Percentiles rank a stretch among this genome's conserved stretches.
These are phyloP conservation scores for Termitomyces sp. DNA, from an alignment of 768 basidiomycete genomes.

Conservation along the genomic window DNA sequence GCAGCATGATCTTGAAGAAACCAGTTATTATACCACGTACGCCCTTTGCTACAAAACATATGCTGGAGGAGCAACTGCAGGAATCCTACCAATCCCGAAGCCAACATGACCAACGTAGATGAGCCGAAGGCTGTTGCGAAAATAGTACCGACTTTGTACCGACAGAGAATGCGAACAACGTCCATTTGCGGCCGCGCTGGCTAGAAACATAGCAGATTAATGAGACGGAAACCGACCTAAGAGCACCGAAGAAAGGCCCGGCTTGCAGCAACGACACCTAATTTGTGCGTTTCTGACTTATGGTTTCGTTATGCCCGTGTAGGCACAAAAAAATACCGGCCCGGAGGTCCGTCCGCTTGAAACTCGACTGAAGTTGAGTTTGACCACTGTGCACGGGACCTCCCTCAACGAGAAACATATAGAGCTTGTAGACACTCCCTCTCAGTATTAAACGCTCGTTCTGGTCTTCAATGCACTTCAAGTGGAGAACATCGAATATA, in stretches of 20 bases:
- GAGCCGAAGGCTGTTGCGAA: constrained; percentile 63
- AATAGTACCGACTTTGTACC: no score
- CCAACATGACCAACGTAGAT: constrained; percentile 84
- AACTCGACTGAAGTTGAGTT: no score
- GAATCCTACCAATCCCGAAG: constrained; percentile 78
- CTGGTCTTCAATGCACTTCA: no score
- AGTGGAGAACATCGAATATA: no score
- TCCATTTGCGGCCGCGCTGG: constrained; percentile 59
- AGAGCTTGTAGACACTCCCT: no score
- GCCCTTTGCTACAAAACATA: constrained; percentile 80
- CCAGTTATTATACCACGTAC: constrained; percentile 85
- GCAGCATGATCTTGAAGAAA: constrained; percentile 83
- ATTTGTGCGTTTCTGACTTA: constrained; percentile 32
- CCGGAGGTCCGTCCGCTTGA: no score
- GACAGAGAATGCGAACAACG: constrained; percentile 59
- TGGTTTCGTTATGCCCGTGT: no score
- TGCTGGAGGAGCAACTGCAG: no score
- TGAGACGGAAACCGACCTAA: constrained; percentile 66
- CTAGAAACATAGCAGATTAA: constrained; percentile 36
- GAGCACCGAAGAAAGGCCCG: constrained; percentile 84
- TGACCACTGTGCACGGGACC: no score
- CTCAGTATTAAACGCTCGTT: no score
- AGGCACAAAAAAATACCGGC: no score
- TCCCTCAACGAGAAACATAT: no score
- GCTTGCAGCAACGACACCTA: constrained; percentile 76